Conservation (phyloP, 192 early-diverging fungal genomes). For the Tieghemiomyces parasiticus region DNA sequence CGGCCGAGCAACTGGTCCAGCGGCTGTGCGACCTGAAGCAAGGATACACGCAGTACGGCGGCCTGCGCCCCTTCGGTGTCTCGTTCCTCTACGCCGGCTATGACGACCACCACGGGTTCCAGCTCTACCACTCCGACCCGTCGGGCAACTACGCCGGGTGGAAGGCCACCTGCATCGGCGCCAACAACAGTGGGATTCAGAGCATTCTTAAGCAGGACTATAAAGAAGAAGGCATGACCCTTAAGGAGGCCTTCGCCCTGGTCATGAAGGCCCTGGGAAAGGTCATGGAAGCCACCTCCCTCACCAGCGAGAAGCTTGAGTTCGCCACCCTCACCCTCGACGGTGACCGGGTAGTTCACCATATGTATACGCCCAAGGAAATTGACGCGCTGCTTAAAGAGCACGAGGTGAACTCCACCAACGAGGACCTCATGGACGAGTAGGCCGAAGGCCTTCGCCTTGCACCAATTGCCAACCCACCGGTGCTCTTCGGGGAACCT, state of each 20-base stretch:
- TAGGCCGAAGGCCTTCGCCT: too few species aligned
- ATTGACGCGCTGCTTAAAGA: slow-evolving; percentile 74
- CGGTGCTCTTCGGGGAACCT: too few species aligned
- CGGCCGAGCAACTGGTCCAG: slow-evolving; percentile 90
- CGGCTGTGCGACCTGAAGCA: slow-evolving; percentile 95
- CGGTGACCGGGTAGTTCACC: slow-evolving; percentile 41
- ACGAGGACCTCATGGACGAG: not conserved
- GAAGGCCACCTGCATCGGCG: slow-evolving; percentile 97
- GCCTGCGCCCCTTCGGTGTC: slow-evolving; percentile 95
- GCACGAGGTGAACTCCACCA: slow-evolving; percentile 28
- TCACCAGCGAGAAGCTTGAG: slow-evolving; percentile 85
- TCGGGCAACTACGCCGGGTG: slow-evolving; percentile 98
- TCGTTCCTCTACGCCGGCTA: slow-evolving; percentile 95
- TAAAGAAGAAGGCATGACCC: slow-evolving; percentile 63
- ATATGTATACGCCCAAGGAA: slow-evolving; percentile 51
- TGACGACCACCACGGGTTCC: slow-evolving; percentile 82
- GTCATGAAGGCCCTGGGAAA: slow-evolving; percentile 91
- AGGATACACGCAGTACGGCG: slow-evolving; percentile 96
- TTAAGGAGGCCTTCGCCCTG: slow-evolving; percentile 82
- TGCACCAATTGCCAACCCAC: too few species aligned
- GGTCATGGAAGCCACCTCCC: slow-evolving; percentile 87
- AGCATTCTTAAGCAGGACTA: slow-evolving; percentile 95
- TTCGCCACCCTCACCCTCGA: slow-evolving; percentile 69
- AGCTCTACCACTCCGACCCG: slow-evolving; percentile 96
- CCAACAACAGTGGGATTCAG: slow-evolving; percentile 81